phyloP scores from a whole-genome alignment of 2,329 filamentous ascomycete genomes.

The Penicillium sp. region DNA sequence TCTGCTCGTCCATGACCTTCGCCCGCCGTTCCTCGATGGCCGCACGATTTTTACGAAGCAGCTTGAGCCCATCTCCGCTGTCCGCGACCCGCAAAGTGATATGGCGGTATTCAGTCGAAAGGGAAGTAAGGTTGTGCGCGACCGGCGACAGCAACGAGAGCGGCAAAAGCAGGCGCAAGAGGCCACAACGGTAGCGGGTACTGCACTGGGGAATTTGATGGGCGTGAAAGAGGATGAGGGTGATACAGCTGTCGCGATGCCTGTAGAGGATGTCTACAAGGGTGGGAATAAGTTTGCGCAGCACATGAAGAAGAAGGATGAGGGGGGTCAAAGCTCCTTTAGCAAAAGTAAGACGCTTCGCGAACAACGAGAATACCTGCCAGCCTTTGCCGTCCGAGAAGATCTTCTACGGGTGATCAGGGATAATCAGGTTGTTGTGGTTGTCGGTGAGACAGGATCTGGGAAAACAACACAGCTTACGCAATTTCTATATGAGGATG shows the following conservation, averaged over 20 bases:
- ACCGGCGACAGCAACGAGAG: conserved; percentile 89
- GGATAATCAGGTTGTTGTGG: conserved; percentile 96
- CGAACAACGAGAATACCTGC: conserved; percentile 91
- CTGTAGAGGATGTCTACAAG: conserved; percentile 72
- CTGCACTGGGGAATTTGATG: conserved; percentile 91
- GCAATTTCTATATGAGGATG: conserved; percentile 94
- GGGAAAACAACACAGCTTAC: conserved; percentile 98
- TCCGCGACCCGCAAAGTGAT: conserved; percentile 92
- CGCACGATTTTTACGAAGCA: conserved; percentile 97
- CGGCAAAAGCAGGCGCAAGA: conserved; percentile 93
- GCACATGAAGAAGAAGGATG: conserved; percentile 79
- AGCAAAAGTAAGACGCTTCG: conserved; percentile 87
- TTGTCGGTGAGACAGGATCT: conserved; percentile 95
- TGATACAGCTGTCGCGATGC: conserved; percentile 81
- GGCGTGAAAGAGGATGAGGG: conserved; percentile 88
- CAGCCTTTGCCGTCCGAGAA: conserved; percentile 94
- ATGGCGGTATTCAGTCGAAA: conserved; percentile 98
- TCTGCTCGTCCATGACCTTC: conserved; percentile 88
- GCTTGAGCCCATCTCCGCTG: conserved; percentile 89
- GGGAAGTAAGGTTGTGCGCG: conserved; percentile 89
- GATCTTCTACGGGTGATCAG: conserved; percentile 89
- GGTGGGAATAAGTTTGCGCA: conserved; percentile 80
- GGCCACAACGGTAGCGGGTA: conserved; percentile 90
- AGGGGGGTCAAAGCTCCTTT: conserved; percentile 83
- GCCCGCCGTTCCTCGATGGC: conserved; percentile 92